A percentile compares a stretch with the other conserved stretches of the same genome.
These are phyloP conservation scores for Leccinum cinnamomeum DNA, from an alignment of 1,284 basidiomycete species.

Conservation along the genomic window DNA sequence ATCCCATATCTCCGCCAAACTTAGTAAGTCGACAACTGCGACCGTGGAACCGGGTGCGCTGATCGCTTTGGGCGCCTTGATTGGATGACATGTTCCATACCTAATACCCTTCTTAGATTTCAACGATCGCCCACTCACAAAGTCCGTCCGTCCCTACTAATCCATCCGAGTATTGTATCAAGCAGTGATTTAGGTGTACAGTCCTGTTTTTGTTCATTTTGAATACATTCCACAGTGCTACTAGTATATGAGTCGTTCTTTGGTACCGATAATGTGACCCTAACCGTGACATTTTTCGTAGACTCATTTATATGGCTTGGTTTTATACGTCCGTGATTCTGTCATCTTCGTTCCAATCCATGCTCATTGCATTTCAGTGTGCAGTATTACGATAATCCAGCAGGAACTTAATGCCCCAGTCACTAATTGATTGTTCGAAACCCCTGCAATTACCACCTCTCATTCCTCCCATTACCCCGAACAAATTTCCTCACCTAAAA, in stretches of 20 bases:
- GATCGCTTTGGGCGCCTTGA: no score
- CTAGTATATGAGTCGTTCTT: slow-evolving; percentile 19
- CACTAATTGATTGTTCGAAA: no score
- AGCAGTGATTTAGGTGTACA: slow-evolving; percentile 33
- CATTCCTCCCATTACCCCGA: no score
- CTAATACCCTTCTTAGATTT: slow-evolving; percentile 35
- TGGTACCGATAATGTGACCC: background rate
- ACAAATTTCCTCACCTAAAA: no score
- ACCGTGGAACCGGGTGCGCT: no score
- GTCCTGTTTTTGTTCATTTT: slow-evolving; percentile 42
- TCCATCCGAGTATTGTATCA: background rate
- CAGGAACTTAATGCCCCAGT: background rate
- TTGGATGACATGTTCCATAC: slow-evolving; percentile 34
- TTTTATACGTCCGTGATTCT: slow-evolving; percentile 10
- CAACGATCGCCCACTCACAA: slow-evolving; percentile 39
- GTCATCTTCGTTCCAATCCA: background rate
- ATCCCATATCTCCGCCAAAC: no score
- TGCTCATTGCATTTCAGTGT: slow-evolving; percentile 11
- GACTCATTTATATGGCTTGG: slow-evolving; percentile 25
- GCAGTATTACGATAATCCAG: slow-evolving; percentile 15
- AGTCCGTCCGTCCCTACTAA: slow-evolving; percentile 1
- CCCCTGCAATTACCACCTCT: no score
- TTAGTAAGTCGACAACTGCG: no score
- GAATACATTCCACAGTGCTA: slow-evolving; percentile 45
- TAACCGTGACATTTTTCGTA: background rate